Base-by-base conservation (phyloP, 1,284 basidiomycete genomes). In the Fomitopsis pinicola region DNA sequence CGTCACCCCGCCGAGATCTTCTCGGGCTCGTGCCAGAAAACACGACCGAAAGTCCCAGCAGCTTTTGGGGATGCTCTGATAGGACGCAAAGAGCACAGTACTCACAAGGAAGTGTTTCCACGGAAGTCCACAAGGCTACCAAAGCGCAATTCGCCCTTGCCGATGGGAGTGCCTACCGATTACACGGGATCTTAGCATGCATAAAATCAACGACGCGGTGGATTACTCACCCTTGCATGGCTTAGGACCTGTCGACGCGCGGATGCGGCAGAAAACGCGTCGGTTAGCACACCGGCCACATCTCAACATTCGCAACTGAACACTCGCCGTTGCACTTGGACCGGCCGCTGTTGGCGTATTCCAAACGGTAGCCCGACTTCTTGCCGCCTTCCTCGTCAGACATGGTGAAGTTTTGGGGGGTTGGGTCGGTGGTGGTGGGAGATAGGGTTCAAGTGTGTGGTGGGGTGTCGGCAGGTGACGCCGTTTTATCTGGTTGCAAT, bases 291-390 rank as follows among this genome's bases (percentile, higher is more conserved):
- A 57, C 65, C 58, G 58, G 58, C 56, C 53, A 56, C 55, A 44
- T 28, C 33, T 42, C 53, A 63, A 61, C 63, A 67, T 64, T 60
- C 63, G 58, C 64, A 64, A 55, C 61, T 66, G 65, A 63, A 58
- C 53, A 75, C 81, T 60, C 61, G 89, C 94, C 94, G 80, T 92
- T 94, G 79, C 94, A 97, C 72, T 87, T 88, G 26, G 94, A 80
- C 59, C 93, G 82, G 62, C 76, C 78, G 61, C 82, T 84, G 44
- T 76, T 63, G 55, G 91, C 84, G 73, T 91, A 91, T 75, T 94
- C 92, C 57, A 94, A 77, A 67, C 91, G 85, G 76, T 94, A 94
- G 64, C 86, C 88, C 55, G 80, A 72, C 63, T 81, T 80, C 73
- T 82, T 77, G 66, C 72, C 74, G 61, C 75, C 72, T 63, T 84